phyloP scores from a whole-genome alignment of 2,329 filamentous ascomycete genomes.

The Claviceps quebecensis region DNA sequence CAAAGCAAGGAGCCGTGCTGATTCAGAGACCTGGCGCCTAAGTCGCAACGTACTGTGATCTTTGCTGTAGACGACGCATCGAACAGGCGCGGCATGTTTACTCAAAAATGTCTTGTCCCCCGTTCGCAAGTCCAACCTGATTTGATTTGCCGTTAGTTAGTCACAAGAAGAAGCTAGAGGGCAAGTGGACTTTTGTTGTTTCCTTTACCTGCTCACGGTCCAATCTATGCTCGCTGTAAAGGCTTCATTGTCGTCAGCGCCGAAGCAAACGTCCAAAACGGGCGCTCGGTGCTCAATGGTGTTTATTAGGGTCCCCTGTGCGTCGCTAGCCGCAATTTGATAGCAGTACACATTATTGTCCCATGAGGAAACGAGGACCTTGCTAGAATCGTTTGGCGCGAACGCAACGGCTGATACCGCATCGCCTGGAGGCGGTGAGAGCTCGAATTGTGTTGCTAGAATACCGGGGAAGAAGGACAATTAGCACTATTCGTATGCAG shows the following conservation, averaged over 20 bases:
- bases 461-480: neutral
- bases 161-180: no score
- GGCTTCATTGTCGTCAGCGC: conserved; percentile 65
- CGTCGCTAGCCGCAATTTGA: conserved; percentile 49
- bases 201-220: conserved; percentile 56
- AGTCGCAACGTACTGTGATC: conserved; percentile 42
- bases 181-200: neutral
- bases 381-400: conserved; percentile 59
- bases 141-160: neutral
- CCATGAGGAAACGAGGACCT: conserved; percentile 87
- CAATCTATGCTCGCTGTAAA: conserved; percentile 81
- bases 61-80: conserved; percentile 68
- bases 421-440: conserved; percentile 70
- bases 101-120: conserved; percentile 63
- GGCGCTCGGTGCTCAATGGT: conserved; percentile 73
- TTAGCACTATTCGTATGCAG: neutral
- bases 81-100: conserved; percentile 66
- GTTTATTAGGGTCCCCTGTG: conserved; percentile 43
- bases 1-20: no score
- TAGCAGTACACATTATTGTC: conserved; percentile 86
- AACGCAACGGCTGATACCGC: conserved; percentile 79
- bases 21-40: no score
- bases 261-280: conserved; percentile 85
- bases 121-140: conserved; percentile 52
- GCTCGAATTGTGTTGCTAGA: conserved; percentile 62